Conservation (phyloP, 441 rosid genomes). For the Breynia disticha region DNA sequence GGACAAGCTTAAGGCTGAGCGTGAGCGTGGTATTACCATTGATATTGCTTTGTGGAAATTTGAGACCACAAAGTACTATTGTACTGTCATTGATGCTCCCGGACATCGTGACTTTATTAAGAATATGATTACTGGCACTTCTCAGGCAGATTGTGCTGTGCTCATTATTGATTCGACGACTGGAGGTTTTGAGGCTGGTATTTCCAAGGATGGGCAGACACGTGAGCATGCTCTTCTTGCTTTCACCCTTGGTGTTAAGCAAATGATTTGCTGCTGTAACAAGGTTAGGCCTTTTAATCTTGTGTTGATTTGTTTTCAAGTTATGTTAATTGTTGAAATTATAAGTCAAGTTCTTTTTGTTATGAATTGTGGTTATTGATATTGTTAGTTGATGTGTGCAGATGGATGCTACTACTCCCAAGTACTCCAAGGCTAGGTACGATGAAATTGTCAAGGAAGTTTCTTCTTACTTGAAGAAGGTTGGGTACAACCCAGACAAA, state of each 20-base stretch:
- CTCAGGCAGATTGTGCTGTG: slow-evolving; percentile 42
- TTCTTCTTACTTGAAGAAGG: slow-evolving; percentile 5
- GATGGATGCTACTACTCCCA: slow-evolving; percentile 3
- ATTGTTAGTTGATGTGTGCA: not conserved
- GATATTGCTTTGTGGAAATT: slow-evolving; percentile 4
- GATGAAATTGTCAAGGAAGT: slow-evolving; percentile 4
- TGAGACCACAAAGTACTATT: slow-evolving; percentile 2
- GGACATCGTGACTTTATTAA: slow-evolving; percentile 17
- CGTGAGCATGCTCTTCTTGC: slow-evolving; percentile 57
- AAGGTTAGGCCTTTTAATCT: slow-evolving; percentile 17
- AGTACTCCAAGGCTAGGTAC: slow-evolving; percentile 3
- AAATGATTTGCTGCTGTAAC: slow-evolving; percentile 46
- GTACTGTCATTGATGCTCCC: slow-evolving; percentile 6
- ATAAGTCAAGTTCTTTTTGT: too few species aligned
- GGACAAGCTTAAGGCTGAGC: slow-evolving; percentile 4
- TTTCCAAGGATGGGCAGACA: slow-evolving; percentile 61
- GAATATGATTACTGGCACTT: slow-evolving; percentile 41
- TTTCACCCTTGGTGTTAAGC: slow-evolving; percentile 47
- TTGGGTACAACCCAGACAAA: not conserved
- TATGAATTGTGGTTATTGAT: too few species aligned
- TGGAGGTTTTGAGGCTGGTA: slow-evolving; percentile 55
- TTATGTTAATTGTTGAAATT: not conserved
- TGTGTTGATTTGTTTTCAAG: not conserved
- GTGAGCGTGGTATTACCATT: slow-evolving; percentile 4
- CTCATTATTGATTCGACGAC: slow-evolving; percentile 55